Conservation (phyloP, 345 rosid species). For the Psidium friedrichsthalianum region DNA sequence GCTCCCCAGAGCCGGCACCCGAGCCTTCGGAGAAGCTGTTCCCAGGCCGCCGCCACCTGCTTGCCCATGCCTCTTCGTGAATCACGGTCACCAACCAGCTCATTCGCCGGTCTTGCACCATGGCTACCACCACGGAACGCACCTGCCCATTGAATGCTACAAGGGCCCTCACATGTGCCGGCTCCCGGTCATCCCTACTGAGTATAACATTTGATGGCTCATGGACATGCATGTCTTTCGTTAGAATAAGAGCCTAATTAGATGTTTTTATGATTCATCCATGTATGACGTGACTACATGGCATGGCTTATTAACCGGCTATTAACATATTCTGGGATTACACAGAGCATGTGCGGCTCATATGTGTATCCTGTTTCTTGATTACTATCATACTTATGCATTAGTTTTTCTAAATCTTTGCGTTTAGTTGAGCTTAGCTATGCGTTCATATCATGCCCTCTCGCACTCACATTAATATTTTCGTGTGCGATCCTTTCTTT, state of each 20-base stretch:
- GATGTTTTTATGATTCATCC: neutral
- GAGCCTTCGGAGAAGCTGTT: neutral
- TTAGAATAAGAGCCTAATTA: slow-evolving; percentile 2
- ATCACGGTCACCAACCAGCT: neutral
- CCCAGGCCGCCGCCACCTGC: neutral
- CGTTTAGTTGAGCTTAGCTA: neutral
- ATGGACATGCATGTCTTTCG: neutral
- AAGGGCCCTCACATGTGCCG: neutral
- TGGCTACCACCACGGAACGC: neutral
- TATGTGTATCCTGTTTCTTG: neutral
- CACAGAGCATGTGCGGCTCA: neutral
- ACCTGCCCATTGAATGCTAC: too few relatives aligned
- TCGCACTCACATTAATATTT: neutral
- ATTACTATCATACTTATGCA: neutral
- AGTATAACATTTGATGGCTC: neutral
- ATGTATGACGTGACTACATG: neutral
- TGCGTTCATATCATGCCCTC: neutral
- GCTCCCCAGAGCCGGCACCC: too few relatives aligned
- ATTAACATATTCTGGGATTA: neutral
- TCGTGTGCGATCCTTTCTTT: too few relatives aligned
- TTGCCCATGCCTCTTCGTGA: neutral
- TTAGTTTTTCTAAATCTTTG: neutral
- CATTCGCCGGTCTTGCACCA: neutral
- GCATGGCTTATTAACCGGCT: neutral
- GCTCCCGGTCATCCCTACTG: neutral